phyloP scores from a whole-genome alignment of 164 flowering plant species.

The Dillenia suffruticosa region DNA sequence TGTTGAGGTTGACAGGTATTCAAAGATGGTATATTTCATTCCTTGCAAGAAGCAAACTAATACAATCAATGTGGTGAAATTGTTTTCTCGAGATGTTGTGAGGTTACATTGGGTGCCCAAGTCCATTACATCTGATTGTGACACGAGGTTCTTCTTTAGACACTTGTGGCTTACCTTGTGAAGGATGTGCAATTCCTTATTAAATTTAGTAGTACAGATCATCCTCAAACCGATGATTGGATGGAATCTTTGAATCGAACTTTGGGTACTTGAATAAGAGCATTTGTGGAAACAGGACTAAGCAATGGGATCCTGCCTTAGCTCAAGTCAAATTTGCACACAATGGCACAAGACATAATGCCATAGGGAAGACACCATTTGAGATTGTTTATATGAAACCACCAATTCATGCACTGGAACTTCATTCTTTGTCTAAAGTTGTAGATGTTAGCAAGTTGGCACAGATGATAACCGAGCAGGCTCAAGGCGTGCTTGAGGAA shows the following conservation, averaged over 20 bases:
- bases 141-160: conserved; percentile 3
- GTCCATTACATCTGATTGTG: conserved; percentile 7
- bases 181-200: background rate
- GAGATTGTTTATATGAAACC: background rate
- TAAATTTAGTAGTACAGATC: background rate
- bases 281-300: background rate
- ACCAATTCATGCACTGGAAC: conserved; percentile 4
- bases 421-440: background rate
- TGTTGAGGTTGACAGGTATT: conserved; percentile 7
- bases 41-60: conserved; percentile 7
- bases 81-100: conserved; percentile 5
- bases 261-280: background rate
- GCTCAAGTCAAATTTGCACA: conserved; percentile 1
- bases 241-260: conserved; percentile 5
- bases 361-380: conserved; percentile 4
- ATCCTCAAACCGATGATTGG: conserved; percentile 4
- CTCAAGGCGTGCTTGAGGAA: background rate
- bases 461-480: background rate
- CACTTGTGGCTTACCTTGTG: conserved; percentile 9
- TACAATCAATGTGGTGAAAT: background rate
- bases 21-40: conserved; percentile 7
- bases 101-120: background rate
- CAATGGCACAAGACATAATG: background rate
- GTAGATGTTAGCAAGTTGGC: background rate
- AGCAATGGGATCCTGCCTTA: conserved; percentile 2